Evolutionary conservation across 2,329 filamentous ascomycete species (phyloP).

Genomic region (Cladosporium phlei): DNA sequence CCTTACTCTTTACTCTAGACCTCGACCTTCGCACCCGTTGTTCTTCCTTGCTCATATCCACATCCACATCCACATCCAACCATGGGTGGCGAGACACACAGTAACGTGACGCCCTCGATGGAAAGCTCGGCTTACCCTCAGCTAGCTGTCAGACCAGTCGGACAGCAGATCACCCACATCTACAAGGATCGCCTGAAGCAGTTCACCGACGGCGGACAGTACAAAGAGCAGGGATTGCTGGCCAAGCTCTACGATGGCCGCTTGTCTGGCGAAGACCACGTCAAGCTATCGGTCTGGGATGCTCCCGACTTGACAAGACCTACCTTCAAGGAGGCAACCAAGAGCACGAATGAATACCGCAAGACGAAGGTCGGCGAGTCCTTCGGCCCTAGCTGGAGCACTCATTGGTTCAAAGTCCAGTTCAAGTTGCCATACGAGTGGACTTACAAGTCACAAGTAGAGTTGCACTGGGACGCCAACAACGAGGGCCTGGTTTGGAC

Average conservation of each 20-base stretch:
- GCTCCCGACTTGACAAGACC: conserved; percentile 75
- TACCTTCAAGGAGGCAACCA: conserved; percentile 75
- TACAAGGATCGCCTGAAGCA: conserved; percentile 78
- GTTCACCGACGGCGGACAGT: conserved; percentile 73
- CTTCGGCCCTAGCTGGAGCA: conserved; percentile 95
- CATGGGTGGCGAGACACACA: conserved; percentile 37
- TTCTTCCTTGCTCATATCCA: not conserved
- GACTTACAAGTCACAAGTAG: conserved; percentile 71
- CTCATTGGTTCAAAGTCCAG: conserved; percentile 90
- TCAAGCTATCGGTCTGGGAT: conserved; percentile 65
- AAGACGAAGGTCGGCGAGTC: conserved; percentile 68
- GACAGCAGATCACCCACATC: conserved; percentile 77
- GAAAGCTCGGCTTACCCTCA: conserved; percentile 43
- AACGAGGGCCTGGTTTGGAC: conserved; percentile 95
- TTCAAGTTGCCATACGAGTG: conserved; percentile 73
- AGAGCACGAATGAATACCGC: conserved; percentile 61
- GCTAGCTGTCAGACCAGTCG: conserved; percentile 52
- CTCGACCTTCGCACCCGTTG: not conserved
- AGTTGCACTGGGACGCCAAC: conserved; percentile 93
- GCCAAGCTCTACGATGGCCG: conserved; percentile 69
- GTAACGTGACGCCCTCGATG: conserved; percentile 17
- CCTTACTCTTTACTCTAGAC: not conserved
- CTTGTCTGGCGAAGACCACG: conserved; percentile 64
- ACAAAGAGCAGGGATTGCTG: conserved; percentile 33
- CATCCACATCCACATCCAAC: conserved; percentile 1